phyloP scores from a whole-genome alignment of 208 protist genomes.

The Acanthamoeba castellanii region DNA sequence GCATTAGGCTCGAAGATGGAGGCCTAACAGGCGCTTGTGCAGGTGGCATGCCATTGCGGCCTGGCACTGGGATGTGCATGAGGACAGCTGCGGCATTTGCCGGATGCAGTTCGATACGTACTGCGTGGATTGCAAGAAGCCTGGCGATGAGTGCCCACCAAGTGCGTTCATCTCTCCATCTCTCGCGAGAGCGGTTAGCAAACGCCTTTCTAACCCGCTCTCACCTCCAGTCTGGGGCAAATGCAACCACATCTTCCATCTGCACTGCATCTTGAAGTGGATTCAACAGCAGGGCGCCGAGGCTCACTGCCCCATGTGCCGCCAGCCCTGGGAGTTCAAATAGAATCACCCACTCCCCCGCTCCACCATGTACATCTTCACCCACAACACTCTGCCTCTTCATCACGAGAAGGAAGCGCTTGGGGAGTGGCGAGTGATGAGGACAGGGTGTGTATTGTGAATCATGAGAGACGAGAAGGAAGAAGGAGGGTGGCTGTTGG shows the following conservation, averaged over 20 bases:
- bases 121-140: conserved; percentile 87
- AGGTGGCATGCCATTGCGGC: conserved; percentile 86
- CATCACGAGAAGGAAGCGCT: too few relatives aligned
- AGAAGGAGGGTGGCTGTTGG: too few relatives aligned
- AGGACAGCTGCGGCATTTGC: conserved; percentile 90
- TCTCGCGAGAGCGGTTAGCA: background rate
- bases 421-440: too few relatives aligned
- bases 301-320: conserved; percentile 85
- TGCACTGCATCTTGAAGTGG: conserved; percentile 92
- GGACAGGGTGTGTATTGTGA: too few relatives aligned
- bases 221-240: conserved; percentile 84
- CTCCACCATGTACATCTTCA: background rate
- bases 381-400: too few relatives aligned
- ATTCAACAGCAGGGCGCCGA: conserved; percentile 73
- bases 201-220: background rate
- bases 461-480: too few relatives aligned
- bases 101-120: conserved; percentile 87
- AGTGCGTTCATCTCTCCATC: conserved; percentile 72
- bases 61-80: conserved; percentile 88
- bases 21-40: background rate
- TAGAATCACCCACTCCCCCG: background rate
- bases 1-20: background rate
- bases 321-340: conserved; percentile 84
- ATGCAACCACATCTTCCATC: conserved; percentile 90
- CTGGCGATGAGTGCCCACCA: conserved; percentile 88